Evolutionary conservation across 2,329 filamentous ascomycete species (phyloP), one percentile per base, ranked within the genome.

Genomic region (Fusarium udum): DNA sequence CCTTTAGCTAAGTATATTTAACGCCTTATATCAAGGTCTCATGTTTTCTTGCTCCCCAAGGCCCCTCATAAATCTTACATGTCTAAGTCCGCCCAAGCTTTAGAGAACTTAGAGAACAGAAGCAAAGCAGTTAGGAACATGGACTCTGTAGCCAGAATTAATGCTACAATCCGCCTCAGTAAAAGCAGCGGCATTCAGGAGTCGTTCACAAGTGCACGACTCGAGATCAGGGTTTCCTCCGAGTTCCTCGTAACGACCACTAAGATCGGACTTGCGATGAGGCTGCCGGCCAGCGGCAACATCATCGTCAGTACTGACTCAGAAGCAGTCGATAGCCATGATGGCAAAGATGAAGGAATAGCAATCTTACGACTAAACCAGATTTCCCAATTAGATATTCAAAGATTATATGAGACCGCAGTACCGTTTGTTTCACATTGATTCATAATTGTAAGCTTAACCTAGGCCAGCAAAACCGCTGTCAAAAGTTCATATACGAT

Each of bases 371-470:
- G 18, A 53, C 24, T 53, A 16, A 28, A 28, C 24, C 9, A 22
- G 14, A 37, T 13, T 53, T 28, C 24, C 24, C 0, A 9, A 53
- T 39, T 6, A 7, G 7, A 28, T 14, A 39, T 28, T 53, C 39
- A n/a, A 16, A 10, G 14, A 39, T 28, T 13, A 3, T 1, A 3
- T 18, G 10, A 53, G 51, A 53, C 26, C 1, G 11, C 20, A 10
- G 10, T 39, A 20, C 3, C 13, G 11, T 53, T 40, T 14, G 14
- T 53, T 28, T 53, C 14, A n/a, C 2, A n/a, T 39, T 7, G 20
- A 53, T 53, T 24, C 24, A 39, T 53, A 53, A 18, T n/a, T 53
- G 15, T 39, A 53, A 39, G 51, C 34, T 53, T 53, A 39, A 39
- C 13, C 20, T 28, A 28, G 34, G 24, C 5, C 16, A n/a, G 18